Evolutionary conservation across 805 yeast species (phyloP).

Genomic region (Pichia sporocuriosa): DNA sequence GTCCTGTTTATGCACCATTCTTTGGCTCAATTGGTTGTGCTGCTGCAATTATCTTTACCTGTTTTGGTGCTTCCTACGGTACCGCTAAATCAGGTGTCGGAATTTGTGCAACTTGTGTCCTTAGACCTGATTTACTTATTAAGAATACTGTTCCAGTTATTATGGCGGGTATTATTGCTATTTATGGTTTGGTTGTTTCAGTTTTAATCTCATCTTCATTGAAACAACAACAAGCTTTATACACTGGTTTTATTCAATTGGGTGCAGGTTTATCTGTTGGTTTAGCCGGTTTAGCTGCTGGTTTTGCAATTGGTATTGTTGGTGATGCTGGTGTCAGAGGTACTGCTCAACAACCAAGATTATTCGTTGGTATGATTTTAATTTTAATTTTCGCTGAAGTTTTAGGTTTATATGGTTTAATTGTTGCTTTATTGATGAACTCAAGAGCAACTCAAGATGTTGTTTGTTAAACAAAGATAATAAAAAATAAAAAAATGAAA

Average conservation of each 20-base stretch:
- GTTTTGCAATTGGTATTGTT: conserved; percentile 98
- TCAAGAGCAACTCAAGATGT: conserved; percentile 96
- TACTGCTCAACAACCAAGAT: conserved; percentile 95
- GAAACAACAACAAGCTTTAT: conserved; percentile 84
- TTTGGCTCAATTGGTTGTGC: conserved; percentile 99
- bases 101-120: conserved; percentile 95
- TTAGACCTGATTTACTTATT: conserved; percentile 93
- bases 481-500: not conserved
- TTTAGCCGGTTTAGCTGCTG: conserved; percentile 95
- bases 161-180: conserved; percentile 99
- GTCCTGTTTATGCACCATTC: conserved; percentile 88
- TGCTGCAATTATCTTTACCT: conserved; percentile 96
- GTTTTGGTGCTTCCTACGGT: conserved; percentile 98
- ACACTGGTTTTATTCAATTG: conserved; percentile 95
- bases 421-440: conserved; percentile 95
- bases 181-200: conserved; percentile 94
- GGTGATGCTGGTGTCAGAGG: conserved; percentile 99
- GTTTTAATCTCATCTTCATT: conserved; percentile 88
- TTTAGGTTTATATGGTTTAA: conserved; percentile 93
- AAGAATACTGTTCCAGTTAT: conserved; percentile 94
- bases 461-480: conserved; percentile 45
- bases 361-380: conserved; percentile 97
- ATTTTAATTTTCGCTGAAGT: conserved; percentile 99
- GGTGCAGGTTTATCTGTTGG: conserved; percentile 99
- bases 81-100: conserved; percentile 99